Evolutionary conservation across 2,329 filamentous ascomycete species (phyloP).

Genomic region (Apiospora malaysiana): DNA sequence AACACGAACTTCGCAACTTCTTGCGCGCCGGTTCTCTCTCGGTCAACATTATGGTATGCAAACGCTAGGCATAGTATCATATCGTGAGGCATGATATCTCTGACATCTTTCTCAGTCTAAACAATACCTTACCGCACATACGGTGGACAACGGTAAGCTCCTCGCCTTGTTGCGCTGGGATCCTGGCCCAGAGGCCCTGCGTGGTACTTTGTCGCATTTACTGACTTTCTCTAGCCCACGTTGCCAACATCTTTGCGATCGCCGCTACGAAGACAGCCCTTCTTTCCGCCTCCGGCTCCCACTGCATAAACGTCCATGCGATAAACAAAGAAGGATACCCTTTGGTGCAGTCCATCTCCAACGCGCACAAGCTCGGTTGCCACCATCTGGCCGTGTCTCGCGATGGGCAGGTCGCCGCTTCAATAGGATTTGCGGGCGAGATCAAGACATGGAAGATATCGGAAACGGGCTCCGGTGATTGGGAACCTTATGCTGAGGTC

Average conservation of each 20-base stretch:
- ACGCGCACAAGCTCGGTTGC: constrained; percentile 85
- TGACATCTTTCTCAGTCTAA: constrained; percentile 74
- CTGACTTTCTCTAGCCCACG: constrained; percentile 65
- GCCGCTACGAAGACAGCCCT: constrained; percentile 76
- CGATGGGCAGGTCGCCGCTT: constrained; percentile 76
- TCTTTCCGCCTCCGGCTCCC: constrained; percentile 84
- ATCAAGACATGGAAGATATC: constrained; percentile 79
- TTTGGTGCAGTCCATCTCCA: constrained; percentile 77
- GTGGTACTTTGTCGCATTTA: background rate
- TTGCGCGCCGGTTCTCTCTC: background rate
- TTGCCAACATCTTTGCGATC: constrained; percentile 83
- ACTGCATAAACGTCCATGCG: constrained; percentile 80
- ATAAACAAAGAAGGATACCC: constrained; percentile 75
- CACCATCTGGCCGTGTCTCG: constrained; percentile 81
- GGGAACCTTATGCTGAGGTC: constrained; percentile 55
- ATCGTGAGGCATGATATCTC: background rate
- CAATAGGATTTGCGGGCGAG: constrained; percentile 87
- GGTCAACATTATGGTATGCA: background rate
- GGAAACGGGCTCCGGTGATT: constrained; percentile 64
- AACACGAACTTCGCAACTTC: background rate
- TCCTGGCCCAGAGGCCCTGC: constrained; percentile 28
- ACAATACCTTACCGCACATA: constrained; percentile 95
- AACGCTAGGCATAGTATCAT: background rate
- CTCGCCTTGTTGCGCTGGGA: constrained; percentile 34
- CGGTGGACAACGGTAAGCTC: constrained; percentile 78